A percentile compares a stretch with the other conserved stretches of the same genome.
These are phyloP conservation scores for Metschnikowia vanudenii DNA, from an alignment of 805 yeast genomes.

Conservation along the genomic window DNA sequence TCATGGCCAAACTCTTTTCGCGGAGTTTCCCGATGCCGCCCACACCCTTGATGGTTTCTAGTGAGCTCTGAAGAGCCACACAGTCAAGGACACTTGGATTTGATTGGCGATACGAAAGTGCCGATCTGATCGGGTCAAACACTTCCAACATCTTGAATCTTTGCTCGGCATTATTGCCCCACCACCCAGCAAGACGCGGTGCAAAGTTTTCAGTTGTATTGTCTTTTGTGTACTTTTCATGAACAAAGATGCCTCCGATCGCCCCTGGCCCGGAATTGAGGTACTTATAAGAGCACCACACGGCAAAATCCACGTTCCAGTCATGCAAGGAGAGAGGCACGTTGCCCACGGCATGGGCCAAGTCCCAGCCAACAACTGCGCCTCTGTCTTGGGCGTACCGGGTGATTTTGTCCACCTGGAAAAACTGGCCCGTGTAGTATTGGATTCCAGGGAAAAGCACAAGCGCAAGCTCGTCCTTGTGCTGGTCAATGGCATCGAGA, in stretches of 20 bases:
- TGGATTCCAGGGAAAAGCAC: conserved; percentile 87
- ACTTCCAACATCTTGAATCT: conserved; percentile 78
- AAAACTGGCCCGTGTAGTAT: conserved; percentile 86
- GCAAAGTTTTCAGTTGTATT: conserved; percentile 32
- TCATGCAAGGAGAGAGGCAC: conserved; percentile 74
- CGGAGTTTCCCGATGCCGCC: conserved; percentile 67
- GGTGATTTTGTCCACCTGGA: conserved; percentile 75
- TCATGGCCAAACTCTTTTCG: conserved; percentile 54
- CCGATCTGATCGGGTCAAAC: conserved; percentile 81
- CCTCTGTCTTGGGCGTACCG: conserved; percentile 49
- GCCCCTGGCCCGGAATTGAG: conserved; percentile 93
- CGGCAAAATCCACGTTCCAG: conserved; percentile 92
- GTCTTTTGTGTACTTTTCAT: conserved; percentile 47
- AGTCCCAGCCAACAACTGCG: conserved; percentile 84
- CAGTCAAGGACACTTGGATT: conserved; percentile 88
- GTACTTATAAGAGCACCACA: conserved; percentile 92
- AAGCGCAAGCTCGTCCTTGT: conserved; percentile 63
- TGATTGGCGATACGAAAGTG: conserved; percentile 84
- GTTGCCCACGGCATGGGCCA: conserved; percentile 94
- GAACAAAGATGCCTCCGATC: conserved; percentile 81
- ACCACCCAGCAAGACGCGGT: conserved; percentile 93
- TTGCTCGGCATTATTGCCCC: conserved; percentile 77
- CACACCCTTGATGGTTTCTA: conserved; percentile 54
- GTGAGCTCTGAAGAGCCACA: conserved; percentile 65
- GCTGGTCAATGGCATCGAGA: conserved; percentile 49